These are phyloP conservation scores for Zygoascus ofunaensis DNA, from an alignment of 805 yeast genomes.

Conservation along the genomic window DNA sequence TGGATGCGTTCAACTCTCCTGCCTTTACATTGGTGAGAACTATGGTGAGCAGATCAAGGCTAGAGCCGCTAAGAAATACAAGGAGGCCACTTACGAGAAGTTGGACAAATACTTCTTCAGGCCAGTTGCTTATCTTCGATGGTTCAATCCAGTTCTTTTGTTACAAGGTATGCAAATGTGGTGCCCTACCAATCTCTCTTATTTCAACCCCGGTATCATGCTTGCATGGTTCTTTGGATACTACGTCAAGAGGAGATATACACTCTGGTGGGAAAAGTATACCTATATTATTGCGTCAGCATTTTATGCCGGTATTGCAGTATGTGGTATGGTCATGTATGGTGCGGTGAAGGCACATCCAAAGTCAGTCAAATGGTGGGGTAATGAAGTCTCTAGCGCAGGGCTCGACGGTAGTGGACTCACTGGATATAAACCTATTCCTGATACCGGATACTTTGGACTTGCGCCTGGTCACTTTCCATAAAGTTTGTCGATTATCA, in stretches of 20 bases:
- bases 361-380: constrained; percentile 41
- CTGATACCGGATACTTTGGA: constrained; percentile 16
- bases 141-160: constrained; percentile 10
- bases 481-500: too few relatives aligned
- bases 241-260: constrained; percentile 38
- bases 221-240: constrained; percentile 38
- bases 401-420: constrained; percentile 10
- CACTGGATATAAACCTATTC: constrained; percentile 11
- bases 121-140: too few relatives aligned
- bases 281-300: constrained; percentile 47
- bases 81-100: too few relatives aligned
- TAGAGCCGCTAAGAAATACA: neutral
- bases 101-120: too few relatives aligned
- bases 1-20: constrained; percentile 23
- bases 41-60: neutral
- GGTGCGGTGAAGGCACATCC: constrained; percentile 41
- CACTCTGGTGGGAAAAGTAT: constrained; percentile 48
- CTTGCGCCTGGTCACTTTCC: constrained; percentile 11
- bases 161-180: neutral
- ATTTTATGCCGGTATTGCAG: constrained; percentile 53
- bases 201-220: constrained; percentile 31
- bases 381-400: constrained; percentile 26
- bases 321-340: constrained; percentile 49
- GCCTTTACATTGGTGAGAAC: neutral
- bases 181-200: constrained; percentile 11